Conservation (phyloP, 2,329 filamentous ascomycete species). For the Cordyceps militaris region DNA sequence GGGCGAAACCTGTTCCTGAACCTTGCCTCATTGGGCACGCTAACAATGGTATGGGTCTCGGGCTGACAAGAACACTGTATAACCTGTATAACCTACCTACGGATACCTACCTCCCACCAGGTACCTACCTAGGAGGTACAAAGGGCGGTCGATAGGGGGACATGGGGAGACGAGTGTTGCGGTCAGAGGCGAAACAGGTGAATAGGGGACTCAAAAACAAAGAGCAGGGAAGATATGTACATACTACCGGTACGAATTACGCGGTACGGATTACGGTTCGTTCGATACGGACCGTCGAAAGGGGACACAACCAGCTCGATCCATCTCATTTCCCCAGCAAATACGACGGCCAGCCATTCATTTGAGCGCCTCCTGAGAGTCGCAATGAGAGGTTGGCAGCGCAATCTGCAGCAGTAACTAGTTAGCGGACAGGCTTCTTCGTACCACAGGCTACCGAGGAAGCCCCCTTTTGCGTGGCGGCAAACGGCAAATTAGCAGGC, state of each 20-base stretch:
- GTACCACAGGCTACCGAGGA: background rate
- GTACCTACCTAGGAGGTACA: too few relatives aligned
- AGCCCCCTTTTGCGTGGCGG: constrained; percentile 2
- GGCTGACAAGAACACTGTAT: background rate
- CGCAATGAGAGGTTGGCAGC: background rate
- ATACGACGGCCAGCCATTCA: constrained; percentile 8
- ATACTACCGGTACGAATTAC: too few relatives aligned
- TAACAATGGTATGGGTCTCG: background rate
- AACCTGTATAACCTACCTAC: too few relatives aligned
- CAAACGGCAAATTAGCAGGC: constrained; percentile 6
- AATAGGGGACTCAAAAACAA: background rate
- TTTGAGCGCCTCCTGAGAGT: background rate
- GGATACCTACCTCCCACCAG: too few relatives aligned
- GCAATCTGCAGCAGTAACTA: constrained; percentile 4
- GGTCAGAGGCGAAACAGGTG: background rate
- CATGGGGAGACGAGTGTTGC: background rate
- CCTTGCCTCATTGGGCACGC: constrained; percentile 4
- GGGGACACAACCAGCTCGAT: constrained; percentile 4
- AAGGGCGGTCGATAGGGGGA: background rate
- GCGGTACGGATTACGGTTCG: background rate
- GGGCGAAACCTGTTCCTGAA: constrained; percentile 11
- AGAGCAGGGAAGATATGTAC: background rate
- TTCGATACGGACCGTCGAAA: background rate
- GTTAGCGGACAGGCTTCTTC: background rate
- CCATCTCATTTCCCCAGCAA: constrained; percentile 12